Percentiles rank a stretch among this genome's conserved stretches.
Evolutionary conservation across 1,284 basidiomycete species (phyloP).

Genomic region (Marasmius fiardii): DNA sequence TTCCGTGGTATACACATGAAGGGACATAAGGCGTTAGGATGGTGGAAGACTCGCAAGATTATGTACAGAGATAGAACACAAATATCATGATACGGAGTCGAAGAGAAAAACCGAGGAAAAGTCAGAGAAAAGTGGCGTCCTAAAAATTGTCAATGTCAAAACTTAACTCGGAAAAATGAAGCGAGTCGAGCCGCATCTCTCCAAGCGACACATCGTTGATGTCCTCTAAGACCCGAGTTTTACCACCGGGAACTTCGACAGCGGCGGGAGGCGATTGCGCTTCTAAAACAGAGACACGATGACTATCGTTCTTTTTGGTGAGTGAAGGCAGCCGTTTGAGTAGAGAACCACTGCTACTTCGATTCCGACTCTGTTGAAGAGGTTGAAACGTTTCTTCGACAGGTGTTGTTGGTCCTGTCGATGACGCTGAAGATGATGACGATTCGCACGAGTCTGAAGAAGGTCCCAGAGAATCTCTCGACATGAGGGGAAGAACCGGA

Average conservation of each 20-base stretch:
- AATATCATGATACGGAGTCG: neutral
- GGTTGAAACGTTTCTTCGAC: slow-evolving; percentile 10
- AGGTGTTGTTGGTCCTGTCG: slow-evolving; percentile 12
- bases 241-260: neutral
- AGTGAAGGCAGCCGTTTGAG: slow-evolving; percentile 11
- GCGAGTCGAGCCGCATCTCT: slow-evolving; percentile 47
- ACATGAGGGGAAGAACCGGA: slow-evolving; percentile 6
- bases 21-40: no score
- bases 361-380: slow-evolving; percentile 2
- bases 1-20: no score
- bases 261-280: neutral
- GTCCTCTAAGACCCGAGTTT: neutral
- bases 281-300: neutral
- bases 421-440: slow-evolving; percentile 9
- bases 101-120: neutral
- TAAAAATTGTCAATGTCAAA: slow-evolving; percentile 42
- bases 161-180: slow-evolving; percentile 49
- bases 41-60: no score
- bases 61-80: neutral
- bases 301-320: slow-evolving; percentile 3
- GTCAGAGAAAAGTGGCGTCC: neutral
- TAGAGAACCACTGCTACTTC: slow-evolving; percentile 3
- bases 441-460: slow-evolving; percentile 12
- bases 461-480: slow-evolving; percentile 9
- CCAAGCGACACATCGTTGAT: slow-evolving; percentile 24